These are phyloP conservation scores for Mortierella sp. DNA, from an alignment of 371 early-diverging fungal species.

Conservation along the genomic window DNA sequence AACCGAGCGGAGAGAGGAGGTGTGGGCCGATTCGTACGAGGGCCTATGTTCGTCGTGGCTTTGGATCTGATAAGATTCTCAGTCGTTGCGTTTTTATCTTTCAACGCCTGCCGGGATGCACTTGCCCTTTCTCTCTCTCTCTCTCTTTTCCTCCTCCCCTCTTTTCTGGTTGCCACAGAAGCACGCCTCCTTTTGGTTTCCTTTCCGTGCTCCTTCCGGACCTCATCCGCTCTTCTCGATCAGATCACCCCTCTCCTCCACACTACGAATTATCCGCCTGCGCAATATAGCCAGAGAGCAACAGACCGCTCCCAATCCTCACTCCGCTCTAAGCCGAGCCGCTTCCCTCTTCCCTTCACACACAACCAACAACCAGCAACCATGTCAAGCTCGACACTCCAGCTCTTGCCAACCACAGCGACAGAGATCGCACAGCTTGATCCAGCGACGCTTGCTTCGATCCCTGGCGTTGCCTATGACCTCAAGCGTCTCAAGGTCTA, in stretches of 20 bases:
- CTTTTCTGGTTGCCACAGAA: neutral
- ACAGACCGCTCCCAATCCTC: neutral
- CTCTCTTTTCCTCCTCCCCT: neutral
- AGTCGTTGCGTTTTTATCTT: neutral
- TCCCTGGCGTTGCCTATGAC: no score
- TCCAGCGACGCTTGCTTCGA: no score
- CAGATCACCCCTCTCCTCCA: conserved; percentile 3
- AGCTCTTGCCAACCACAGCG: conserved; percentile 7
- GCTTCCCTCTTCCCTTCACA: neutral
- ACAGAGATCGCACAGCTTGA: no score
- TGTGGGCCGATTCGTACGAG: neutral
- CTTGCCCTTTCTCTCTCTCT: conserved; percentile 1
- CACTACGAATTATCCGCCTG: neutral
- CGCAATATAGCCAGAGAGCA: no score
- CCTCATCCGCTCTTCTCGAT: no score
- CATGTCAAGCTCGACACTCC: conserved; percentile 34
- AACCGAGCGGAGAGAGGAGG: conserved; percentile 1
- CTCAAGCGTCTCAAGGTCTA: no score
- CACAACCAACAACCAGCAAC: no score
- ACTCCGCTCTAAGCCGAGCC: neutral
- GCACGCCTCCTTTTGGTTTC: no score
- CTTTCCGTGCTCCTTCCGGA: no score
- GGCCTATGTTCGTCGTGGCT: conserved; percentile 8
- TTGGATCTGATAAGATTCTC: conserved; percentile 47
- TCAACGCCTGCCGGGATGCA: no score